Evolutionary conservation across 1,139 yeast genomes (phyloP), one percentile per base, ranked within the genome.

Genomic region (Geotrichum citri-aurantii): DNA sequence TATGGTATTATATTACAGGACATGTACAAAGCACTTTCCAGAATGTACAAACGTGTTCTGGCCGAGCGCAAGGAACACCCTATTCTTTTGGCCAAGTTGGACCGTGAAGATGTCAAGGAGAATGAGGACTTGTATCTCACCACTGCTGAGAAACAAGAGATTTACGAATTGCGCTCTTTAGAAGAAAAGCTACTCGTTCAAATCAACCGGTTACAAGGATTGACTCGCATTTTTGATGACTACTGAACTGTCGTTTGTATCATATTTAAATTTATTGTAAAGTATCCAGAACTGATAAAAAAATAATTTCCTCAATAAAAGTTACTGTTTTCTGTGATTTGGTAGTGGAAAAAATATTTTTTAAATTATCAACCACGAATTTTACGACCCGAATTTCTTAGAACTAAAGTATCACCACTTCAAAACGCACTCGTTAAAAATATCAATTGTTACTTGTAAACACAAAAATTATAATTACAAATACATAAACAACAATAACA

Each of bases 41-140:
- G 83, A 61, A 72, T 85, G 21, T 73, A 88, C 59, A 79, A 79
- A 52, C 80, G 82, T 55, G 75, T 88, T 42, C 82, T 81, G 50
- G 74, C 72, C 7, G 78, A 88, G 65, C 84, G 88, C 62, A 72
- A 73, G 31, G 86, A 84, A 54, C 84, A 90, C 69, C 77, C 80
- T 53, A 83, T 86, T 14, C 78, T 93, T 60, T 76, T 92, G 60
- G 85, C 85, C 23, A 92, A 92, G 70, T 84, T 92, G 61, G 87
- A 86, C 63, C 81, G 98, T 72, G 96, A 88, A 62, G 98, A 93
- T 70, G 97, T 93, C 37, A 84, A 83, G 68, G 96, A 95, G 1
- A 82, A 82, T 64, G 97, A 90, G 70, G 82, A 81, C 40, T 89
- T 87, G 66, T 79, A 87, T 61, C 75, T 93, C 56, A 76, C 91